Percentiles rank a stretch among this genome's conserved stretches.
phyloP scores from a whole-genome alignment of 306 rosid genomes.

The Prunus dulcis region DNA sequence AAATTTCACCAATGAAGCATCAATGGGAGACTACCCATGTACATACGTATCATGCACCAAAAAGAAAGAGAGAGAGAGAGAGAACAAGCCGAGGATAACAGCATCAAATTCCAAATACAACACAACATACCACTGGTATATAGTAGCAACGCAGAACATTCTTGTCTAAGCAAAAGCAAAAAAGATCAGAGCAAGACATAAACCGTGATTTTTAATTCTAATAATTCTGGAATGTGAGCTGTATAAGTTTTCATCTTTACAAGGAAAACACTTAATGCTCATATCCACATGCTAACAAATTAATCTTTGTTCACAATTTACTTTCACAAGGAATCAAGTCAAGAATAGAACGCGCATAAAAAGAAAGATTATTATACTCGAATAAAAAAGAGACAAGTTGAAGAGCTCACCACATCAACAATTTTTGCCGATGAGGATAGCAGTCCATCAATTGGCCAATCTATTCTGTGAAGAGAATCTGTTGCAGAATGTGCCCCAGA shows the following conservation, averaged over 20 bases:
- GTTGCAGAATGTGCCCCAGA: slow-evolving; percentile 82
- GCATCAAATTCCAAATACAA: not conserved
- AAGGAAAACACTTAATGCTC: not conserved
- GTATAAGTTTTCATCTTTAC: not conserved
- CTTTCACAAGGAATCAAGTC: not conserved
- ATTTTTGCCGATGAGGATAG: slow-evolving; percentile 37
- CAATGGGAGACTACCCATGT: slow-evolving; percentile 1
- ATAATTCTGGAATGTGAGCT: not conserved
- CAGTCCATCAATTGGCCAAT: slow-evolving; percentile 61
- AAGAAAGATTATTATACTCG: not conserved
- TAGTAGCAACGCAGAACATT: not conserved
- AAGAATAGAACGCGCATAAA: not conserved
- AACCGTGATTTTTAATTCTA: not conserved
- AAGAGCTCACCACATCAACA: slow-evolving; percentile 59
- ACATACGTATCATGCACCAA: not conserved
- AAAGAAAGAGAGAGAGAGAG: not conserved
- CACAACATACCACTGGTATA: not conserved
- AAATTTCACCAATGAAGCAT: not conserved
- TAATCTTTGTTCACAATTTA: not conserved
- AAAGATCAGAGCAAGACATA: not conserved
- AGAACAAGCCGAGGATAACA: not conserved
- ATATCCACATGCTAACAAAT: not conserved
- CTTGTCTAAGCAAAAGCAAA: not conserved
- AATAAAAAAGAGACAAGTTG: not conserved
- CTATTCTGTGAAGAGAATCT: slow-evolving; percentile 81